Evolutionary conservation across 106 monocot species (phyloP).

Genomic region (Hemerocallis citrina): DNA sequence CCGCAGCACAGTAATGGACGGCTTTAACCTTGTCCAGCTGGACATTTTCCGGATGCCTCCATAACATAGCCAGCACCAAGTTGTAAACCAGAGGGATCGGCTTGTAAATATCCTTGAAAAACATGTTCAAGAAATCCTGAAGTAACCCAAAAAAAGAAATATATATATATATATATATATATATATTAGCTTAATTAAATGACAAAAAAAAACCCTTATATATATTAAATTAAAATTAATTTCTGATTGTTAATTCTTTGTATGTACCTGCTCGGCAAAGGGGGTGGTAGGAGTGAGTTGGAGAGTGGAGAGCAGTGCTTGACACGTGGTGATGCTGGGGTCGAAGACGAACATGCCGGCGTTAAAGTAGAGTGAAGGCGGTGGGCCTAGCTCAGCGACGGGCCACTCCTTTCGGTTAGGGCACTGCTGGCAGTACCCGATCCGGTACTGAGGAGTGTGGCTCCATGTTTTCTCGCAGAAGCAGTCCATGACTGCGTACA

Average conservation of each 20-base stretch:
- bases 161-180: no score
- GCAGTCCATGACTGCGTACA: conserved; percentile 41
- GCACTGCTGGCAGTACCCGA: conserved; percentile 76
- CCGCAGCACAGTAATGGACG: conserved; percentile 11
- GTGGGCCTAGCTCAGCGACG: conserved; percentile 36
- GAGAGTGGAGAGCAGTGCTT: conserved; percentile 33
- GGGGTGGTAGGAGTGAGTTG: conserved; percentile 37
- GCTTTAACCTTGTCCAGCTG: conserved; percentile 25
- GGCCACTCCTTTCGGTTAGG: conserved; percentile 58
- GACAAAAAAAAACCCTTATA: neutral
- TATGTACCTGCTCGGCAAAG: conserved; percentile 63
- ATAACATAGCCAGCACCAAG: conserved; percentile 25
- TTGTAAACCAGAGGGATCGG: conserved; percentile 27
- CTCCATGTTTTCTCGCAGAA: conserved; percentile 76
- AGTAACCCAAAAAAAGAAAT: no score
- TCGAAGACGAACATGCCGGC: conserved; percentile 84
- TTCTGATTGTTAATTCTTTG: no score
- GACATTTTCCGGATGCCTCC: conserved; percentile 28
- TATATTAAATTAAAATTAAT: neutral
- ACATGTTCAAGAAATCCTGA: conserved; percentile 40
- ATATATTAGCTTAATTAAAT: no score
- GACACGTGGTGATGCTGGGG: conserved; percentile 42
- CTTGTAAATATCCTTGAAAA: conserved; percentile 24
- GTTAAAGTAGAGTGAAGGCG: conserved; percentile 77
- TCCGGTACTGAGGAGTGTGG: conserved; percentile 43